These are phyloP conservation scores for Barbarea vulgaris DNA, from an alignment of 345 rosid genomes.

Conservation along the genomic window DNA sequence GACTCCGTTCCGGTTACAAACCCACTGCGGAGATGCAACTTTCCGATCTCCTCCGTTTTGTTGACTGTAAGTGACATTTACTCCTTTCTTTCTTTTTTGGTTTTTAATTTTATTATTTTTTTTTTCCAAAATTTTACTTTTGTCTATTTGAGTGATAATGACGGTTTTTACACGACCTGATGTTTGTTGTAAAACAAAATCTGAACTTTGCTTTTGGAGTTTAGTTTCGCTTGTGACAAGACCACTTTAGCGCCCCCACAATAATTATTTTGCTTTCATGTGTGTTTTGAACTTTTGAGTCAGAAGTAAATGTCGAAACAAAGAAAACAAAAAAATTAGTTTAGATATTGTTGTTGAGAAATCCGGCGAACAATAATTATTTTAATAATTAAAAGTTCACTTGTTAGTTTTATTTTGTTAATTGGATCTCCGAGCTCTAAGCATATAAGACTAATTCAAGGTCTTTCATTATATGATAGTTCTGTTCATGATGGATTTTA, in stretches of 20 bases:
- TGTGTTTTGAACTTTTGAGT: neutral
- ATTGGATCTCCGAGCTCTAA: conserved; percentile 8
- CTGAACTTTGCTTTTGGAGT: neutral
- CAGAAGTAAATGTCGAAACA: neutral
- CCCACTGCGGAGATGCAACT: conserved; percentile 64
- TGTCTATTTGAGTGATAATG: neutral
- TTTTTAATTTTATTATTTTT: neutral
- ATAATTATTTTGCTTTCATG: neutral
- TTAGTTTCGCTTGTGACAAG: neutral
- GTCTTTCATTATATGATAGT: neutral
- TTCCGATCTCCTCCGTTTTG: conserved; percentile 64
- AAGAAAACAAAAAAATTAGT: neutral
- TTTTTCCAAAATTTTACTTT: neutral
- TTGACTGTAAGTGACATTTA: conserved; percentile 44
- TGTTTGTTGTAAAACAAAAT: neutral
- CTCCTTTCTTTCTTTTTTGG: neutral
- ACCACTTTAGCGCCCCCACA: neutral
- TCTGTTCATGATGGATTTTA: conserved; percentile 12
- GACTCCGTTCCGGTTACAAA: conserved; percentile 73
- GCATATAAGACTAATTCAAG: conserved; percentile 23
- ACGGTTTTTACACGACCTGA: neutral
- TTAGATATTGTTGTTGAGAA: conserved; percentile 32
- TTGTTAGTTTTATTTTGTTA: neutral
- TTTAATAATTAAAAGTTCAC: neutral
- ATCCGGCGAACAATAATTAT: neutral